Percentiles rank a stretch among this genome's conserved stretches.
These are phyloP conservation scores for Botrytis galanthina DNA, from an alignment of 2,329 filamentous ascomycete species.

Conservation along the genomic window DNA sequence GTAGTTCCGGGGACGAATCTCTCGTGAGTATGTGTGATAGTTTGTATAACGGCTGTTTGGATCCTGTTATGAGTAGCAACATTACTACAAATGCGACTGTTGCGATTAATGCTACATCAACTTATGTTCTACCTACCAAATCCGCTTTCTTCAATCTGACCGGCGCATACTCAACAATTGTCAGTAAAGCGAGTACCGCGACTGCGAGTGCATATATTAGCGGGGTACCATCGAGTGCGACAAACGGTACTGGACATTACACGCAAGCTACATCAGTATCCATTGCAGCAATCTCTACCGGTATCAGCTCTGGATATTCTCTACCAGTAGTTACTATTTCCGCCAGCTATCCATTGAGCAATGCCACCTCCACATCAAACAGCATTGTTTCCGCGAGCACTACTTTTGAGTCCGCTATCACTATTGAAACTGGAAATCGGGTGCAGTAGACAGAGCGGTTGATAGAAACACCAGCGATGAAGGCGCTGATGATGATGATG, in stretches of 20 bases:
- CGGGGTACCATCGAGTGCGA: neutral
- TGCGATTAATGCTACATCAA: neutral
- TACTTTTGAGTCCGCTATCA: neutral
- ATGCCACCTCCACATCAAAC: neutral
- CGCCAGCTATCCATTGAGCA: neutral
- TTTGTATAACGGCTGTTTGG: constrained; percentile 15
- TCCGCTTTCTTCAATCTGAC: constrained; percentile 1
- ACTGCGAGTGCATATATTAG: neutral
- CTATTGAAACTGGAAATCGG: neutral
- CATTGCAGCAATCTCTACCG: no score
- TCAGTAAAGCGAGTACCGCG: neutral
- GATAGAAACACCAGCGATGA: neutral
- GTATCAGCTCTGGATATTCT: neutral
- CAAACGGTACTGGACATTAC: neutral
- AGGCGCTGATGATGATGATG: neutral
- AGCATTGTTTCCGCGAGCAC: neutral
- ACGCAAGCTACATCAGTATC: neutral
- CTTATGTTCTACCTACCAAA: neutral
- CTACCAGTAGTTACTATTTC: neutral
- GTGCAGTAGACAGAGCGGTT: neutral
- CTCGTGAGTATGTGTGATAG: constrained; percentile 9
- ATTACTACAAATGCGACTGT: neutral
- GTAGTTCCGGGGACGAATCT: neutral
- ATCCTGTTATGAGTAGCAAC: constrained; percentile 3
- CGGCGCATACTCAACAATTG: neutral